Base-by-base conservation (phyloP, 768 basidiomycete genomes). In the Collybia mongolica region DNA sequence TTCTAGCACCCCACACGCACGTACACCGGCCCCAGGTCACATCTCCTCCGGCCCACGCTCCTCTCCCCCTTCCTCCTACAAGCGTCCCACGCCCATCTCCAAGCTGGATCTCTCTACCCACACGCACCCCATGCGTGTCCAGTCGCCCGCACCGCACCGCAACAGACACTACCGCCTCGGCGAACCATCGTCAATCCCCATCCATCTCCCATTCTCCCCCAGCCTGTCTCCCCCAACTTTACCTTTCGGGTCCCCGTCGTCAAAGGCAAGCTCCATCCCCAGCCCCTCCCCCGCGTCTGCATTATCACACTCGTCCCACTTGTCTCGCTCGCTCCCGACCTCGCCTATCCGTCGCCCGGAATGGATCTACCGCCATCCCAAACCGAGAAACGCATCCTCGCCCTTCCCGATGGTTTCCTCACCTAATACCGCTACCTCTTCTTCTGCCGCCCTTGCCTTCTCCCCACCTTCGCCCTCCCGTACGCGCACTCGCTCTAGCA, bases 311-410 rank as follows among this genome's bases (percentile, higher is more conserved):
- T 43, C 38, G 15, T 36, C 24, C 4, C 39, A 45, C 17, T 37
- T 20, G 29, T 54, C 48, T 14, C 53, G 45, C 45, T 54, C 56
- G 3, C 52, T 54, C 20, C 50, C 57, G 8, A 32, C 51, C 38
- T 52, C 43, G 18, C 36, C 49, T 20, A 26, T 54, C 20, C 49
- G 51, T 14, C 61, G 50, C 45, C 54, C 55, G 17, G 54, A 58
- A 32, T 63, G 60, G 58, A 58, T 63, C 20, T 57, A 61, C 51
- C 53, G 58, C 6, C 51, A 56, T 47, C 57, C 63, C 17, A 55
- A 59, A 37, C 54, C 49, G 6, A 59, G 57, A 19, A 44, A 56
- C 14, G 11, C 53, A 6, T 51, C 54, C 20, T 39, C 44, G 11
- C 52, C 53, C 19, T 36, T 52, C 3, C 32, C 44, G 11, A 19